phyloP scores from a whole-genome alignment of 768 basidiomycete species.

The Calocybe gangraenosa region DNA sequence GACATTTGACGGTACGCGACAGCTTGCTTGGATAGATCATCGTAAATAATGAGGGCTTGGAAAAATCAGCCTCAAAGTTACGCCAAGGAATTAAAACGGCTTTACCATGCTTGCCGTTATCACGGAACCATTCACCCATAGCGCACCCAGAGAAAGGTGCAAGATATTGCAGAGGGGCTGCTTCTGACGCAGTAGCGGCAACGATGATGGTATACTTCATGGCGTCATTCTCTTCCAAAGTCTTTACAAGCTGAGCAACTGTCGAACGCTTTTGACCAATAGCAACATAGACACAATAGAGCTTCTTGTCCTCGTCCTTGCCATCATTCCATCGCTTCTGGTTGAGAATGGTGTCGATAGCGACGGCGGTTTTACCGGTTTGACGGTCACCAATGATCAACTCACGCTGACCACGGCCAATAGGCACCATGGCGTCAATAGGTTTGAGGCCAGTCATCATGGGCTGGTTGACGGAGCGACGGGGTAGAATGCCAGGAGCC shows the following conservation, averaged over 20 bases:
- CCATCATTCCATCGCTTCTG: conserved; percentile 99
- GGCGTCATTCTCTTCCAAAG: conserved; percentile 99
- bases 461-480: conserved; percentile 99
- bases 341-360: conserved; percentile 99
- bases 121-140: conserved; percentile 99
- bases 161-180: conserved; percentile 98
- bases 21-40: conserved; percentile 99
- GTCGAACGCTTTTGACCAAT: conserved; percentile 99
- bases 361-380: conserved; percentile 99
- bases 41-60: conserved; percentile 94
- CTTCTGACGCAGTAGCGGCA: conserved; percentile 98
- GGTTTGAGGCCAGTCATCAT: conserved; percentile 99
- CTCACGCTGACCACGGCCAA: conserved; percentile 99
- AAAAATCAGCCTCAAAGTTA: conserved; percentile 10
- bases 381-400: conserved; percentile 99
- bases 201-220: conserved; percentile 99
- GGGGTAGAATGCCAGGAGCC: conserved; percentile 98
- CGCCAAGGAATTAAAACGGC: not conserved
- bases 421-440: conserved; percentile 99
- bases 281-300: conserved; percentile 99
- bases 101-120: conserved; percentile 97
- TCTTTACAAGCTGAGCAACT: conserved; percentile 98
- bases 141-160: conserved; percentile 99
- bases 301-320: conserved; percentile 93
- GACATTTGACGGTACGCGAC: conserved; percentile 99